Base-by-base conservation (phyloP, 306 rosid genomes). In the Begonia masoniana region DNA sequence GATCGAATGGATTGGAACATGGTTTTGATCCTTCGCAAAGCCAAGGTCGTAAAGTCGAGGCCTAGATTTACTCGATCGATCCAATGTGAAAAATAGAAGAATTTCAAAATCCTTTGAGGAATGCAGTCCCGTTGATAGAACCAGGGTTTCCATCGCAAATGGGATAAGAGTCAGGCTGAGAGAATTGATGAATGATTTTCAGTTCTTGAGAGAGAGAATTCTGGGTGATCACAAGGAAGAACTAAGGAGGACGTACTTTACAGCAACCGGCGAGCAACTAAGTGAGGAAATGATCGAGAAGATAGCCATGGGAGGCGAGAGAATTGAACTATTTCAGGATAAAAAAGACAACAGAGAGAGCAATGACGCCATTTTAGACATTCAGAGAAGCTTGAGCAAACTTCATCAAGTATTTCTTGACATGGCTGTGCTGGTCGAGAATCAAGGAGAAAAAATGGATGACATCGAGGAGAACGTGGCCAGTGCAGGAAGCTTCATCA, bases 331-430 rank as follows among this genome's bases (percentile, higher is more conserved):
- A 35, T 75, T 85, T 50, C 80, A 77, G 52, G 94, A 83, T 63
- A 91, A 78, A 66, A 74, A 79, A 62, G 78, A 72, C 39, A 77
- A 75, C 58, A 81, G 76, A 51, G 75, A 65, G 4, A 68, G 92
- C 66, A 88, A 92, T n/a, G 84, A 83, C 56, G 81, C 88, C 0
- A 86, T 79, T 72, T 65, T 79, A 73, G 88, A 92, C 67, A 75
- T 86, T 8, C 93, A 79, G 68, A 83, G 71, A 61, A 92, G 99
- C 62, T 78, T 92, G 87, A 78, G 76, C 16, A 86, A 81, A 79
- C 93, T 92, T 68, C 94, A 86, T 21, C 96, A 92, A 54, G 92
- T 92, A 48, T 91, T 91, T 65, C 82, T 91, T 60, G 99, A 86
- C 61, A 91, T 91, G 99, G 96, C 95, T 50, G 71, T 91, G 70